These are phyloP conservation scores for Hericium rajendrae DNA, from an alignment of 768 basidiomycete genomes.

Conservation along the genomic window DNA sequence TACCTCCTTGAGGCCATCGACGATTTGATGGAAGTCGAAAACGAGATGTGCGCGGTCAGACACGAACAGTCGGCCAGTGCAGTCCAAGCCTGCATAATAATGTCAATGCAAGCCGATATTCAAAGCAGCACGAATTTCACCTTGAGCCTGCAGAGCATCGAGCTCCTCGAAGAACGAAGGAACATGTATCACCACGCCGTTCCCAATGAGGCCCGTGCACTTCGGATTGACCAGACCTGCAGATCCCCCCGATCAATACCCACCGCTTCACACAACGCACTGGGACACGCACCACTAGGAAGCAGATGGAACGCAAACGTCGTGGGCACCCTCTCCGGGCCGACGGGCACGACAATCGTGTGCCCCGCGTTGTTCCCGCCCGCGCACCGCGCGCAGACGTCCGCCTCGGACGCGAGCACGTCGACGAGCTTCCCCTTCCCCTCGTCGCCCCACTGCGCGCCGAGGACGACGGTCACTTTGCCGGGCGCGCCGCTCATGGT, in stretches of 20 bases:
- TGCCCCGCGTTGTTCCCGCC: constrained; percentile 99
- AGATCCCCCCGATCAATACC: not conserved
- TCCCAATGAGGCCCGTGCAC: constrained; percentile 83
- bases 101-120: not conserved
- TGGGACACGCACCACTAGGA: constrained; percentile 68
- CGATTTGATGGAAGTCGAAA: constrained; percentile 99
- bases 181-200: constrained; percentile 92
- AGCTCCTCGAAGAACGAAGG: constrained; percentile 94
- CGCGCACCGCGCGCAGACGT: constrained; percentile 92
- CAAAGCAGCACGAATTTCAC: constrained; percentile 29
- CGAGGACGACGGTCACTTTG: constrained; percentile 66
- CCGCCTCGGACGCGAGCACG: constrained; percentile 81
- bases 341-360: constrained; percentile 81
- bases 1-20: constrained; percentile 96
- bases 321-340: constrained; percentile 60
- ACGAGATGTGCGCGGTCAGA: constrained; percentile 97
- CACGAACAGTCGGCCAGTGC: constrained; percentile 75
- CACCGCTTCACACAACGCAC: not conserved
- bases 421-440: constrained; percentile 96
- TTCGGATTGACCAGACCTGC: constrained; percentile 80
- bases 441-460: constrained; percentile 89
- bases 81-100: constrained; percentile 62
- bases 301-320: constrained; percentile 94
- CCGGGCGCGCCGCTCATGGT: not conserved
- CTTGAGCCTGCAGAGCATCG: constrained; percentile 76